Evolutionary conservation across 2,329 filamentous ascomycete genomes (phyloP).

Genomic region (Neofusicoccum laricinum): DNA sequence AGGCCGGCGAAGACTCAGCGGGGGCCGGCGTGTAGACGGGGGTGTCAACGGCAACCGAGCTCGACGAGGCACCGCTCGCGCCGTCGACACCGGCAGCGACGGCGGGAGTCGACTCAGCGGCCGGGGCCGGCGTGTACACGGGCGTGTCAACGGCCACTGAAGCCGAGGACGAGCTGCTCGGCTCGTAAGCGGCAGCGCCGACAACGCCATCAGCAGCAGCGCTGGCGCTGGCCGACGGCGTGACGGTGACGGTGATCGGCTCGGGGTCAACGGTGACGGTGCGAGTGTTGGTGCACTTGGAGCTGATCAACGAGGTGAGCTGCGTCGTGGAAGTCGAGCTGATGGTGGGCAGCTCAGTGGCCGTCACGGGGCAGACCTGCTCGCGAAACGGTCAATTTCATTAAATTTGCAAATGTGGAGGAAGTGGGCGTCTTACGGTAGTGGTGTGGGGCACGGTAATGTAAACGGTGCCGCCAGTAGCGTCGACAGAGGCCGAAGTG

Average conservation of each 20-base stretch:
- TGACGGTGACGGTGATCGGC: conserved; percentile 6
- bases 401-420: background rate
- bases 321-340: background rate
- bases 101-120: background rate
- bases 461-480: background rate
- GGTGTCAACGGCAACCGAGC: background rate
- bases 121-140: background rate
- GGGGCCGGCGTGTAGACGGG: background rate
- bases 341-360: background rate
- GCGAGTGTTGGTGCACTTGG: conserved; percentile 11
- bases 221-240: background rate
- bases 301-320: background rate
- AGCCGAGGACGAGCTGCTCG: background rate
- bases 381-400: background rate
- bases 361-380: conserved; percentile 14
- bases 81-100: background rate
- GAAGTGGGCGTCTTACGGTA: background rate
- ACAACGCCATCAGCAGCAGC: background rate
- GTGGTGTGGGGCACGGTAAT: conserved; percentile 13
- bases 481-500: conserved; percentile 5
- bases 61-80: background rate
- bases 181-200: background rate
- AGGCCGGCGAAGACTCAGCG: too few species aligned
- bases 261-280: conserved; percentile 12
- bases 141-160: background rate